Percentiles rank a stretch among this genome's conserved stretches.
Evolutionary conservation across 1,284 basidiomycete genomes (phyloP).

Genomic region (Apiotrichum siamense): DNA sequence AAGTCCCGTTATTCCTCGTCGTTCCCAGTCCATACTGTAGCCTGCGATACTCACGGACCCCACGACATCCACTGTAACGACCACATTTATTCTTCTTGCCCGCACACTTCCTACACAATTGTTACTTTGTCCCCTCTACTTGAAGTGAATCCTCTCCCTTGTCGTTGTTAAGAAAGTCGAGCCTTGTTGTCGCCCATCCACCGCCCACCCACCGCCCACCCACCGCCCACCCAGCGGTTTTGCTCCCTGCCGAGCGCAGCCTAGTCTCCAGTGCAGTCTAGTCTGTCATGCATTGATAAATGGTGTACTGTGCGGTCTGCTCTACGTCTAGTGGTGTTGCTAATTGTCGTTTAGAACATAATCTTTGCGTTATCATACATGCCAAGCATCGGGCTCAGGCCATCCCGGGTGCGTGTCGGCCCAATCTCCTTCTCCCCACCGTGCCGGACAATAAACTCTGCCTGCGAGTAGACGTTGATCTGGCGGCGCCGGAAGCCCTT

Average conservation of each 20-base stretch:
- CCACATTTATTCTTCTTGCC: no score
- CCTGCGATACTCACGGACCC: no score
- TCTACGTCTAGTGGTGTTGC: background rate
- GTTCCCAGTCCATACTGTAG: no score
- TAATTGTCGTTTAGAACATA: slow-evolving; percentile 36
- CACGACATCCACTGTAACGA: no score
- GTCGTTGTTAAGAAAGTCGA: no score
- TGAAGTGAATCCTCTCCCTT: no score
- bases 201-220: no score
- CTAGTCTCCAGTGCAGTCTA: background rate
- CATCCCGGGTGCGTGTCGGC: slow-evolving; percentile 36
- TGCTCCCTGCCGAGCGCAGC: no score
- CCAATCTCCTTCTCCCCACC: slow-evolving; percentile 30
- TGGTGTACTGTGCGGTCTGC: slow-evolving; percentile 1
- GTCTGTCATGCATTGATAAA: background rate
- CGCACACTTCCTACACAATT: no score
- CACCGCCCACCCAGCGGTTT: no score
- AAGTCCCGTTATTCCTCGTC: background rate
- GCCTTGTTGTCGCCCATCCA: no score
- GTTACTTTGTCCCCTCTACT: no score
- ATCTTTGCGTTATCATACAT: slow-evolving; percentile 48
- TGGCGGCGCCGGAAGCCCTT: slow-evolving; percentile 35
- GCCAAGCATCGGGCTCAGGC: slow-evolving; percentile 38
- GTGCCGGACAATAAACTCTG: slow-evolving; percentile 39
- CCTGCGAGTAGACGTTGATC: slow-evolving; percentile 41